Base-by-base conservation (phyloP, 2,329 filamentous ascomycete species). In the Blumeria graminis region DNA sequence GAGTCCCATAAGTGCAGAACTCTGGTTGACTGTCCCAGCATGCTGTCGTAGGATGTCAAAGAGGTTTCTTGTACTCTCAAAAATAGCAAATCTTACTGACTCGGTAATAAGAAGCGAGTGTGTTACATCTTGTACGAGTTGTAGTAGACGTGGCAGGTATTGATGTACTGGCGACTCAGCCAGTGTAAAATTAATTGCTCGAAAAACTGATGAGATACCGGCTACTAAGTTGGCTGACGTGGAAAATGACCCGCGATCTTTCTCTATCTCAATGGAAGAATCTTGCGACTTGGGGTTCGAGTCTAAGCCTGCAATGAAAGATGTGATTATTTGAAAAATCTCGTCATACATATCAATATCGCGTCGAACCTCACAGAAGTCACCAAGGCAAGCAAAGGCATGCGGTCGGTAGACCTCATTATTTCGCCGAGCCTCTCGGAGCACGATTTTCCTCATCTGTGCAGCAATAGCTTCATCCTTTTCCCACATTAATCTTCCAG, bases 371-470 rank as follows among this genome's bases (percentile, higher is more conserved):
- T 76, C 75, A n/a, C 80, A 77, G 63, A 90, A 84, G 56, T 79
- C 74, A 64, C 85, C 88, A 5, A 95, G 71, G 36, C 78, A 80
- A 56, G 72, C 71, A 60, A 94, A 76, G 0, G 86, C 85, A 67
- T 86, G 75, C 18, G 83, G 82, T 13, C 85, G 79, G 68, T 96
- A 98, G 7, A 74, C 73, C n/a, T 81, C 77, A 64, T 95, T 95
- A 65, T 89, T 90, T 35, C 92, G 78, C 71, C 92, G 95, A 8
- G 88, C 88, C 74, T 98, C 92, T 57, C 90, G 78, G 14, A 90
- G 68, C 5, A 78, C 77, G 61, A 94, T 83, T 75, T 89, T 89
- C 71, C 82, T 84, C 71, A 89, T 80, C 62, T 82, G 75, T 8
- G 76, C 73, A 10, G 76, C 75, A 28, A 85, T 69, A 9, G 66